Conservation (phyloP, 345 rosid genomes). For the Alliaria petiolata region DNA sequence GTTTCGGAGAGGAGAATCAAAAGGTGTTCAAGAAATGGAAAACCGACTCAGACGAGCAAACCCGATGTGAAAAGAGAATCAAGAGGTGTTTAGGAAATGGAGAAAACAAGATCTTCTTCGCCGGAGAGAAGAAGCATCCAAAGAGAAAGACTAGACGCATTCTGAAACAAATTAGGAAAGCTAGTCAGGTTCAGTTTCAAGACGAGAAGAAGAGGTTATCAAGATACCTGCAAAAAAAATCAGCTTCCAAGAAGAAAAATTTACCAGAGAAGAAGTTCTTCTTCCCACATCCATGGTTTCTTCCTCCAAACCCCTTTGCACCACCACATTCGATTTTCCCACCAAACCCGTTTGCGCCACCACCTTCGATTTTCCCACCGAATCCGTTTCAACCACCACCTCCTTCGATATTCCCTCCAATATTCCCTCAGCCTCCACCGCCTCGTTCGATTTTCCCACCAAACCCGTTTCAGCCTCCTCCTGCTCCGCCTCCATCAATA, state of each 20-base stretch:
- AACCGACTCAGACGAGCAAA: constrained; percentile 32
- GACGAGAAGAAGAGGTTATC: constrained; percentile 9
- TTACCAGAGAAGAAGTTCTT: constrained; percentile 17
- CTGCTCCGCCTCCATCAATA: constrained; percentile 18
- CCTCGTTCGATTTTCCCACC: constrained; percentile 29
- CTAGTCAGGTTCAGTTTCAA: background rate
- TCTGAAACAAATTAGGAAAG: constrained; percentile 6
- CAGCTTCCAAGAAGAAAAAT: too few relatives aligned
- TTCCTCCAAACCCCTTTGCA: constrained; percentile 28
- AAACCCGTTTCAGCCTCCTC: constrained; percentile 15
- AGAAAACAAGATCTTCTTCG: too few relatives aligned
- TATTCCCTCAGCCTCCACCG: constrained; percentile 31
- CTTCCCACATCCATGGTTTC: constrained; percentile 26
- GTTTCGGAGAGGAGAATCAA: too few relatives aligned
- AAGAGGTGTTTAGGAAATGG: constrained; percentile 3
- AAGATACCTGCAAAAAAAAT: background rate
- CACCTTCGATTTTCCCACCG: constrained; percentile 29
- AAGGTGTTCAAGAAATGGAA: constrained; percentile 11
- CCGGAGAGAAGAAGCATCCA: constrained; percentile 46
- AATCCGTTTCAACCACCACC: constrained; percentile 31
- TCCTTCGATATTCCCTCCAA: constrained; percentile 26
- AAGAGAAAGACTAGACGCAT: constrained; percentile 41
- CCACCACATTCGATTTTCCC: constrained; percentile 31
- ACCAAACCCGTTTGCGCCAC: constrained; percentile 26
- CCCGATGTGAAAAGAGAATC: constrained; percentile 37